phyloP scores from a whole-genome alignment of 106 monocot species.

The Dactylorhiza incarnata region DNA sequence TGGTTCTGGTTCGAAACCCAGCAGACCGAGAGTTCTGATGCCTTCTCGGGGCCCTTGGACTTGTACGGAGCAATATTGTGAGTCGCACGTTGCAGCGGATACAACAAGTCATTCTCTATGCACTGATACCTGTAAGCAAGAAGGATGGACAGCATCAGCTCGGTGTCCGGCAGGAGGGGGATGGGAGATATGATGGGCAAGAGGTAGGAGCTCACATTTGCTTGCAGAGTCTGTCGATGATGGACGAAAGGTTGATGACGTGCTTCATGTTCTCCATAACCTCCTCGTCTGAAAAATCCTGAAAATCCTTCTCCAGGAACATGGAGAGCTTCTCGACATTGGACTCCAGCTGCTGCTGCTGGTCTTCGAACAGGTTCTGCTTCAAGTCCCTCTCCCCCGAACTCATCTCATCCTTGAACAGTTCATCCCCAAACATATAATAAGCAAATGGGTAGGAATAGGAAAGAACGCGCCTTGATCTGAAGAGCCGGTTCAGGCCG shows the following conservation, averaged over 20 bases:
- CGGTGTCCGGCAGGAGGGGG: background rate
- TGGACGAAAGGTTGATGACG: slow-evolving; percentile 60
- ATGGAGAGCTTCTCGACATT: slow-evolving; percentile 82
- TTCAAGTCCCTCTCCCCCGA: slow-evolving; percentile 63
- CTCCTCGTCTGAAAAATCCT: slow-evolving; percentile 44
- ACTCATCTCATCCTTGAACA: slow-evolving; percentile 92
- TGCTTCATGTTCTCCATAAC: slow-evolving; percentile 56
- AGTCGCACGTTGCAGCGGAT: slow-evolving; percentile 41
- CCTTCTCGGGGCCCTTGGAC: slow-evolving; percentile 77
- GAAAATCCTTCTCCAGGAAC: slow-evolving; percentile 57
- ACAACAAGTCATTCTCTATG: slow-evolving; percentile 87
- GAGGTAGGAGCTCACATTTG: slow-evolving; percentile 45
- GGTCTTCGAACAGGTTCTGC: slow-evolving; percentile 87
- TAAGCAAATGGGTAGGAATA: slow-evolving; percentile 93
- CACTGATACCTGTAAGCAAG: slow-evolving; percentile 61
- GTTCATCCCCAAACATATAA: slow-evolving; percentile 94
- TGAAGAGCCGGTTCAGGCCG: slow-evolving; percentile 66
- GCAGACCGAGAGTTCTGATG: slow-evolving; percentile 48
- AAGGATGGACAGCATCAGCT: no score
- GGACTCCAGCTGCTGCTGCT: slow-evolving; percentile 85
- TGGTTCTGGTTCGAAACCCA: slow-evolving; percentile 33
- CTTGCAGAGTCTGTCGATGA: slow-evolving; percentile 75
- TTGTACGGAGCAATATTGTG: slow-evolving; percentile 94
- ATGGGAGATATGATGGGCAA: background rate
- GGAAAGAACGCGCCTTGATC: slow-evolving; percentile 78